phyloP scores from a whole-genome alignment of 371 early-diverging fungal genomes.

The Fennellomyces sp. region DNA sequence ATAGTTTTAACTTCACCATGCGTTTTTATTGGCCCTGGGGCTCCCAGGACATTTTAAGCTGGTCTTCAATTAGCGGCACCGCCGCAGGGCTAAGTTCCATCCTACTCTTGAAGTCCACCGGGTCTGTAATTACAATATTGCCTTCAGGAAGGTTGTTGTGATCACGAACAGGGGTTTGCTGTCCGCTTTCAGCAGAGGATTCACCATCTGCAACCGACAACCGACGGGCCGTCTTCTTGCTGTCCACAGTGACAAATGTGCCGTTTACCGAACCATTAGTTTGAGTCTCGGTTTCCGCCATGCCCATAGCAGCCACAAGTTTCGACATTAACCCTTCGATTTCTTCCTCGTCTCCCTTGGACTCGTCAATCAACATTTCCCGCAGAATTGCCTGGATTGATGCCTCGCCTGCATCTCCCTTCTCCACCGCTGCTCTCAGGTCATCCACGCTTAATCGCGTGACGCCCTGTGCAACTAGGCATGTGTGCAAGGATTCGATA shows the following conservation, averaged over 20 bases:
- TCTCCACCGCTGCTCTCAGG: constrained; percentile 45
- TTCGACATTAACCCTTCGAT: constrained; percentile 48
- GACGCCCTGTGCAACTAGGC: constrained; percentile 31
- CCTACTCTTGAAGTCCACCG: constrained; percentile 57
- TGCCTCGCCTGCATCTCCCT: constrained; percentile 44
- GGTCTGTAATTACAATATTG: constrained; percentile 46
- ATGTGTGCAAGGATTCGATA: constrained; percentile 46
- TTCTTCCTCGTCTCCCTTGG: constrained; percentile 44
- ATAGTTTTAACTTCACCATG: too few species aligned
- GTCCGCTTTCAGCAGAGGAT: constrained; percentile 18
- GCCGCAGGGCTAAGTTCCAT: constrained; percentile 58
- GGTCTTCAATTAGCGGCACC: constrained; percentile 36
- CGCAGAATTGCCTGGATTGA: constrained; percentile 43
- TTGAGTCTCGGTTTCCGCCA: constrained; percentile 13
- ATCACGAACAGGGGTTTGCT: constrained; percentile 17
- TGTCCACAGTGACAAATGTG: constrained; percentile 46
- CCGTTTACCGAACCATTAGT: constrained; percentile 26
- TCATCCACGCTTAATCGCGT: constrained; percentile 40
- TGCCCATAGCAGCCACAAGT: constrained; percentile 43
- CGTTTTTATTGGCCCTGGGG: too few species aligned
- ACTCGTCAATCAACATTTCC: constrained; percentile 43
- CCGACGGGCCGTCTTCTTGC: constrained; percentile 45
- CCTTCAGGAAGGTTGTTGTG: constrained; percentile 36
- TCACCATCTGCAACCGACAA: constrained; percentile 29
- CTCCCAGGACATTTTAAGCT: too few species aligned